These are phyloP conservation scores for Trichoderma reesei DNA, from an alignment of 495 filamentous ascomycete genomes.

Conservation along the genomic window DNA sequence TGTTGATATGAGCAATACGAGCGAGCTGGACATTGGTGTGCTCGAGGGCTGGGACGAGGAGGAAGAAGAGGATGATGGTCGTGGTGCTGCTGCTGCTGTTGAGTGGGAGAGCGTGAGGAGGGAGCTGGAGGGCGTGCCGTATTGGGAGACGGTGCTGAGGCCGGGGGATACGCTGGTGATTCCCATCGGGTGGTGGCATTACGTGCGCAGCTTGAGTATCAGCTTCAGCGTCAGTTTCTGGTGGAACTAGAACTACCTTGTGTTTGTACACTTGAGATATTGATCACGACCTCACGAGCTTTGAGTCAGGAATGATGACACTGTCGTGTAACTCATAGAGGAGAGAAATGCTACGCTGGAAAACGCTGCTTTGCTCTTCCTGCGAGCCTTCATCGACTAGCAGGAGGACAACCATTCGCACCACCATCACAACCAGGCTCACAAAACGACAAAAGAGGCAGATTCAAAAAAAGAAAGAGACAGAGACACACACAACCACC, in stretches of 20 bases:
- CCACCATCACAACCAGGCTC: too few species aligned
- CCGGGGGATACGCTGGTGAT: constrained; percentile 86
- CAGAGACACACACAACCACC: not conserved
- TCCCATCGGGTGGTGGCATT: constrained; percentile 97
- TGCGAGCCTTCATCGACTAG: not conserved
- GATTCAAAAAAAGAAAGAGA: not conserved
- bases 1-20: constrained; percentile 92
- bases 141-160: constrained; percentile 68
- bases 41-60: constrained; percentile 42
- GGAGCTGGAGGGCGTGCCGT: constrained; percentile 49
- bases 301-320: not conserved
- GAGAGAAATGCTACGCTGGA: not conserved
- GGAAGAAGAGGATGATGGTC: constrained; percentile 9
- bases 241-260: constrained; percentile 75
- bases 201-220: constrained; percentile 73
- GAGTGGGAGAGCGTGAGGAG: constrained; percentile 19
- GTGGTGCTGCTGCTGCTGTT: too few species aligned
- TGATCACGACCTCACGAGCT: too few species aligned
- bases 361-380: not conserved
- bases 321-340: not conserved
- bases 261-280: too few species aligned
- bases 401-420: too few species aligned
- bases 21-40: constrained; percentile 57
- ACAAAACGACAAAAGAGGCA: too few species aligned
- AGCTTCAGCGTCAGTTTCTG: constrained; percentile 97